Evolutionary conservation across 208 protist species (phyloP), one percentile per base, ranked within the genome.

Genomic region (Crithidia mellificae): DNA sequence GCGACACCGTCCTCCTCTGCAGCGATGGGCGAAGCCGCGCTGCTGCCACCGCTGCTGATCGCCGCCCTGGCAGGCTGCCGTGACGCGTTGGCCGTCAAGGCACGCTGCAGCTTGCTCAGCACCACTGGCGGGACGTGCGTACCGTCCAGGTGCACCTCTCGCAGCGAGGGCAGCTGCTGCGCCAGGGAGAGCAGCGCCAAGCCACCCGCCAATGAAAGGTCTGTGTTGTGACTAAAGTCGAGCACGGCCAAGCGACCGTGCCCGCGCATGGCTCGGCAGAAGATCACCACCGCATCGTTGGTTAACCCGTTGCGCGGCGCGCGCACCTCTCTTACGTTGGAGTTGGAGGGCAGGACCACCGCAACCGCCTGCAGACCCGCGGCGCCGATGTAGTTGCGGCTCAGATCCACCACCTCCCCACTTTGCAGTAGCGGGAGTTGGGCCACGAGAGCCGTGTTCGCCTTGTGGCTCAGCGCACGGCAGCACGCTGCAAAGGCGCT

Each of bases 201-300:
- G 6, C 88, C 92, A 19, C 75, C 88, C 9, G 85, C 75, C 17
- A 94, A 78, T 0, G 89, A 95, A 32, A 97, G 68, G 2, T 68
- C 62, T 5, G 58, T 24, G 68, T 97, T 95, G 63, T 57, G 50
- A 19, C 85, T 87, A 12, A 97, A 75, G 75, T 97, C 86, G 20
- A 97, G 44, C 24, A 73, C 2, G 24, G 51, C 22, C 9, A 96
- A 70, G 6, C 54, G 72, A 9, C 53, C 51, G 61, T 94, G 85
- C 29, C 43, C 41, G 30, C 81, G 63, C 78, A 97, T 72, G 9
- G 88, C 75, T 1, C 85, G 81, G 61, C 86, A 91, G 50, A 95
- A 81, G 53, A 94, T 83, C 20, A 90, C 84, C 32, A 95, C 84
- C 0, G 85, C 81, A 51, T 94, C 86, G 59, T 97, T 97, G 14